Conservation (phyloP, 805 yeast species). For the Scheffersomyces coipomensis region DNA sequence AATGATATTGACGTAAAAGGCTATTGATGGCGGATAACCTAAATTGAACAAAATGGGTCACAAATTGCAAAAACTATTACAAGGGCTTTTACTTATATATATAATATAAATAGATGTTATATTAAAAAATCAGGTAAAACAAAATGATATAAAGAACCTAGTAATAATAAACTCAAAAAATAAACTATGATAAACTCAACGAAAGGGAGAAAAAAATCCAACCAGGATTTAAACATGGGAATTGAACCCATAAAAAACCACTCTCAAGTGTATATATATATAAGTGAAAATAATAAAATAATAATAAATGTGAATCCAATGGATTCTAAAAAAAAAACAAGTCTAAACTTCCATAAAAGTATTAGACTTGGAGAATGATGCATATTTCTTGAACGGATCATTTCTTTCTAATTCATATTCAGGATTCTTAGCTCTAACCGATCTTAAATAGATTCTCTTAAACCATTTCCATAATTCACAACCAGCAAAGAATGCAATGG, state of each 20-base stretch:
- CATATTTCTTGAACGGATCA: constrained; percentile 62
- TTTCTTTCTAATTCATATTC: constrained; percentile 62
- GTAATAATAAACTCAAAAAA: not conserved
- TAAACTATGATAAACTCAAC: not conserved
- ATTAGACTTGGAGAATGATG: constrained; percentile 54
- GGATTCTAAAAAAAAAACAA: not conserved
- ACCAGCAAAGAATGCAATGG: constrained; percentile 54
- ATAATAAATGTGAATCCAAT: not conserved
- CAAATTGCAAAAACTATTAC: not conserved
- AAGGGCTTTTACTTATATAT: no score
- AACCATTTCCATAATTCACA: constrained; percentile 66
- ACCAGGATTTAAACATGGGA: constrained; percentile 3
- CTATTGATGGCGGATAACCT: not conserved
- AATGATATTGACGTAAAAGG: no score
- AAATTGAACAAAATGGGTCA: not conserved
- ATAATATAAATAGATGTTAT: no score
- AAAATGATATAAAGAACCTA: no score
- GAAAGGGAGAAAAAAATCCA: constrained; percentile 2
- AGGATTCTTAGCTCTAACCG: constrained; percentile 48
- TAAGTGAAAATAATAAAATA: not conserved
- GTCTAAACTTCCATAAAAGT: constrained; percentile 29
- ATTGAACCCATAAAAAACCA: constrained; percentile 6
- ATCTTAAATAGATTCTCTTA: constrained; percentile 57
- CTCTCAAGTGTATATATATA: not conserved
- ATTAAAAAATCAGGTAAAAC: no score